Percentiles rank a stretch among this genome's conserved stretches.
Evolutionary conservation across 345 rosid genomes (phyloP).

Genomic region (Sonneratia caseolaris): DNA sequence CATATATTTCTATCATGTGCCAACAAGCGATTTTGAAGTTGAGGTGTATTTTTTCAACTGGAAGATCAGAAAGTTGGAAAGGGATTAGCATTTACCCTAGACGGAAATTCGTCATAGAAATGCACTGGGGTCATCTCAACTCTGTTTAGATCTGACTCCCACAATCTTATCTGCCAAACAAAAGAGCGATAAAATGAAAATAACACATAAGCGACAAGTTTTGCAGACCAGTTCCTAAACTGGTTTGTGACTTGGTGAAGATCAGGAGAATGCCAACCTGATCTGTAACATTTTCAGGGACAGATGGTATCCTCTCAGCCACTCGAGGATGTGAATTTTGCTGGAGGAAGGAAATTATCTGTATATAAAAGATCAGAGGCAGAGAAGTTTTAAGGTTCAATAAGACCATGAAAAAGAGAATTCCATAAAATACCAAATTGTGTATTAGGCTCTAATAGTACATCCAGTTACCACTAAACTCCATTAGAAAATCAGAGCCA

Average conservation of each 20-base stretch:
- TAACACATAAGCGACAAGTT: not conserved
- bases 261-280: constrained; percentile 39
- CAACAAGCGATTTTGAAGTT: not conserved
- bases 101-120: constrained; percentile 78
- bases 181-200: not conserved
- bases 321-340: constrained; percentile 91
- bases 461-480: not conserved
- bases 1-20: not conserved
- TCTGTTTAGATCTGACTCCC: constrained; percentile 93
- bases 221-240: not conserved
- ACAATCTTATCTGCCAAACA: constrained; percentile 64
- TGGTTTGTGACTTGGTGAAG: not conserved
- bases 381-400: not conserved
- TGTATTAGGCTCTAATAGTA: not conserved
- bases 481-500: not conserved
- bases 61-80: not conserved
- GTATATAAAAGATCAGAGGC: constrained; percentile 6
- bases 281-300: constrained; percentile 92
- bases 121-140: constrained; percentile 74
- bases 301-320: constrained; percentile 63
- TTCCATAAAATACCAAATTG: not conserved
- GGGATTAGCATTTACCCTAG: constrained; percentile 36
- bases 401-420: not conserved
- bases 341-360: constrained; percentile 80
- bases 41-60: constrained; percentile 5